Evolutionary conservation across 805 yeast genomes (phyloP).

Genomic region (Schizosaccharomyces lindneri): DNA sequence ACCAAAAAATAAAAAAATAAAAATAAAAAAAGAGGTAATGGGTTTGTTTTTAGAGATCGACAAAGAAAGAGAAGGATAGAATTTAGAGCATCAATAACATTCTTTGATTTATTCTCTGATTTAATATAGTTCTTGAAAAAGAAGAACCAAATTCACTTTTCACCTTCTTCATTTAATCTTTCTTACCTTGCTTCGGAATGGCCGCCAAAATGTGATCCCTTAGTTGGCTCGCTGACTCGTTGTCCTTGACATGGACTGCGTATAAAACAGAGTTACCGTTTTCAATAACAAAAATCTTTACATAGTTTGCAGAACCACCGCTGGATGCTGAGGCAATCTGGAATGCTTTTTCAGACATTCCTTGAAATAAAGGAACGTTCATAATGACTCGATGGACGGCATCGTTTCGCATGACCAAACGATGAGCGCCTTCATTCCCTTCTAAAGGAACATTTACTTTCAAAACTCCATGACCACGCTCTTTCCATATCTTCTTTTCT

Average conservation of each 20-base stretch:
- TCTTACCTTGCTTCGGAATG: not conserved
- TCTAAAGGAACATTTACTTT: not conserved
- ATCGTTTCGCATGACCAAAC: constrained; percentile 2
- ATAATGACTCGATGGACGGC: constrained; percentile 3
- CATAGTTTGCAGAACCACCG: not conserved
- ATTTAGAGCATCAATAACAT: not conserved
- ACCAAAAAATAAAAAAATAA: too few species aligned
- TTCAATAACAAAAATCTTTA: not conserved
- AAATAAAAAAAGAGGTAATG: too few species aligned
- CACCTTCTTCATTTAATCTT: not conserved
- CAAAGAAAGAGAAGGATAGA: too few species aligned
- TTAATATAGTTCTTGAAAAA: too few species aligned
- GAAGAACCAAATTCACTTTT: not conserved
- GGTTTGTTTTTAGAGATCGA: too few species aligned
- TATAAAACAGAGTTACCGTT: constrained; percentile 1
- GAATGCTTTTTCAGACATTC: not conserved
- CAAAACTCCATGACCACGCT: not conserved
- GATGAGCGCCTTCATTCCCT: not conserved
- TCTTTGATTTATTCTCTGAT: too few species aligned
- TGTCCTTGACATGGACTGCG: constrained; percentile 4
- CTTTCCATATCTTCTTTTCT: constrained; percentile 2
- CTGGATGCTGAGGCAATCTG: not conserved
- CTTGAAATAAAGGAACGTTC: not conserved
- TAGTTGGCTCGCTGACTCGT: not conserved
- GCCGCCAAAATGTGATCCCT: not conserved